These are phyloP conservation scores for Thermothelomyces thermophilus DNA, from an alignment of 2,329 filamentous ascomycete genomes.

Conservation along the genomic window DNA sequence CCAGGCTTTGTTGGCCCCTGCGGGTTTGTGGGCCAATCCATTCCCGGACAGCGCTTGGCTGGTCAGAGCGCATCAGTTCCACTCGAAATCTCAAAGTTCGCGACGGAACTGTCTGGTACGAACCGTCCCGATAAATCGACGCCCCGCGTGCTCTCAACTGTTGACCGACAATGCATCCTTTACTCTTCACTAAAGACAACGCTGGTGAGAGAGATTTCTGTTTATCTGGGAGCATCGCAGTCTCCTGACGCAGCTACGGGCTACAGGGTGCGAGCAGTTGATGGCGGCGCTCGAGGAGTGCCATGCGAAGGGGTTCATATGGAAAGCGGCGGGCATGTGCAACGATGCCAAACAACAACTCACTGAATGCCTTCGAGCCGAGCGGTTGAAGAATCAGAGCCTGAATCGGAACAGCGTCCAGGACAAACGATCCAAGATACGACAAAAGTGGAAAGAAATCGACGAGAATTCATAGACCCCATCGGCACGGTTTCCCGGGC, in stretches of 20 bases:
- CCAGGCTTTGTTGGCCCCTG: background rate
- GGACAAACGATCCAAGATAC: constrained; percentile 65
- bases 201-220: constrained; percentile 51
- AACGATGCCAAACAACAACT: constrained; percentile 79
- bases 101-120: background rate
- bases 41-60: background rate
- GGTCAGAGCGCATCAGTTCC: constrained; percentile 15
- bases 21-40: background rate
- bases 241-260: constrained; percentile 2
- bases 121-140: no score
- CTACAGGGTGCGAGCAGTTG: constrained; percentile 82
- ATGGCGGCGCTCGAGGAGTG: constrained; percentile 94
- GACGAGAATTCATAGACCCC: constrained; percentile 58
- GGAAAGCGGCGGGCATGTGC: constrained; percentile 86
- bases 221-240: background rate
- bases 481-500: constrained; percentile 19
- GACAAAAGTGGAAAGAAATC: constrained; percentile 72
- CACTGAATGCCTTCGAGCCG: constrained; percentile 74
- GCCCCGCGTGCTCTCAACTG: no score
- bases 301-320: constrained; percentile 84
- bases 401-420: constrained; percentile 66
- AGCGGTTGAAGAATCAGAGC: constrained; percentile 71
- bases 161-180: constrained; percentile 75
- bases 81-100: background rate
- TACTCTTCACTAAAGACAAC: constrained; percentile 90